Percentiles rank a stretch among this genome's conserved stretches.
Conservation (phyloP, 768 basidiomycete species). For the Podaxis pistillaris region DNA sequence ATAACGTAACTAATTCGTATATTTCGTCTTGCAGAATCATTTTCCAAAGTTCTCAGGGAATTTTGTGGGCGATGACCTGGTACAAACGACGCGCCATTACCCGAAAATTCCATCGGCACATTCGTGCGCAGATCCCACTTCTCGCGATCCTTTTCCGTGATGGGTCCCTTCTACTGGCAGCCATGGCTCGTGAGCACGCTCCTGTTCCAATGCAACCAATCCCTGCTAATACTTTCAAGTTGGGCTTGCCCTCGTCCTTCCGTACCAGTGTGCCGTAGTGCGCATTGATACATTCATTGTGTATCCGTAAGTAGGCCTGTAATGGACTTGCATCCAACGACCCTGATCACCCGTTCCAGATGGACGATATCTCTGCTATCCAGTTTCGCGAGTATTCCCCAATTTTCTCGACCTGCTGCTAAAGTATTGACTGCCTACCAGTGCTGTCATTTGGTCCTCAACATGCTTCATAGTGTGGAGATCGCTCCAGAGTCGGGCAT, state of each 20-base stretch:
- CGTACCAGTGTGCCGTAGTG: neutral
- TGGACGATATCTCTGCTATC: neutral
- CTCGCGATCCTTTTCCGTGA: neutral
- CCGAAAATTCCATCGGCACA: neutral
- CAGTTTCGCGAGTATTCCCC: neutral
- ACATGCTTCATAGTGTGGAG: neutral
- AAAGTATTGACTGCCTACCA: neutral
- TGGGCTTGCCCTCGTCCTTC: neutral
- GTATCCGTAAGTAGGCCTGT: neutral
- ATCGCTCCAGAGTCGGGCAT: neutral
- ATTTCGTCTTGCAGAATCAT: neutral
- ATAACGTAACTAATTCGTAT: too few relatives aligned
- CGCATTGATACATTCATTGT: neutral
- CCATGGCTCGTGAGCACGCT: neutral
- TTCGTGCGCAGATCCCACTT: neutral
- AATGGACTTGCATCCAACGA: neutral
- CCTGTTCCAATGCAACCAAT: neutral
- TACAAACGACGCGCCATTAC: neutral
- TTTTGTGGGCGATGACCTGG: neutral
- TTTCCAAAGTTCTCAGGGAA: neutral
- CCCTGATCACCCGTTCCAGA: neutral
- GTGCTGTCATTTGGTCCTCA: neutral
- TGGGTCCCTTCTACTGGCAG: neutral
- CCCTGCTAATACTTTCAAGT: neutral
- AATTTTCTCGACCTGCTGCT: neutral